Base-by-base conservation (phyloP, 2,329 filamentous ascomycete species). In the Teratosphaeria destructans region DNA sequence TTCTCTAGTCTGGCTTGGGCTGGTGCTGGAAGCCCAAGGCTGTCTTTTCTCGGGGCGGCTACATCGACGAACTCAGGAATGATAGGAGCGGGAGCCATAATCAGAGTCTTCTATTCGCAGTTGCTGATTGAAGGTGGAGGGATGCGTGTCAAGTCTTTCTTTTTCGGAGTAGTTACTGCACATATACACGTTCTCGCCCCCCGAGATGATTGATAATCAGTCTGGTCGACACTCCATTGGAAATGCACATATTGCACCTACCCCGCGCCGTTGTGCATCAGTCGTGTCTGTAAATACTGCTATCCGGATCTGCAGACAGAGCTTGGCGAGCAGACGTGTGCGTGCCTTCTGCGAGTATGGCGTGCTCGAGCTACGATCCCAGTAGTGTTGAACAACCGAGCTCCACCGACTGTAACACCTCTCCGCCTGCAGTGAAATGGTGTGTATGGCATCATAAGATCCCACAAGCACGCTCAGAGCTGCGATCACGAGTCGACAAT, bases 31-130 rank as follows among this genome's bases (percentile, higher is more conserved):
- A 90, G 75, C 0, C 77, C 79, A 0, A 90, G 76, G 0, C 75
- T 84, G 68, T 89, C 85, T 66, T 88, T 89, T 62, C 74, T 79
- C 0, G 81, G 86, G 61, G 81, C 73, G 6, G 80, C 81, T 14
- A 84, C 81, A 68, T 90, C 87, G 47, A 80, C 79, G 62, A 89
- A 88, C 3, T 60, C 37, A 5, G 64, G 60, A 34, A 59, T 19
- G 55, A 67, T 67, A 54, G 66, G 65, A 32, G 54, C 54, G 23
- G 64, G 65, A 16, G 64, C 65, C 65, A 67, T 67, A 10, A 11
- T 55, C 52, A 55, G 29, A 32, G 3, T 32, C 29, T 32, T 32
- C 29, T 32, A 32, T 32, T 32, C 29, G 29, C 4, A 1, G 29
- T 7, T 32, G 29, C 3, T 32, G 29, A 32, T 32, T 32, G 29